A percentile compares a stretch with the other conserved stretches of the same genome.
Conservation (phyloP, 371 early-diverging fungal species). For the Mucor saturninus region DNA sequence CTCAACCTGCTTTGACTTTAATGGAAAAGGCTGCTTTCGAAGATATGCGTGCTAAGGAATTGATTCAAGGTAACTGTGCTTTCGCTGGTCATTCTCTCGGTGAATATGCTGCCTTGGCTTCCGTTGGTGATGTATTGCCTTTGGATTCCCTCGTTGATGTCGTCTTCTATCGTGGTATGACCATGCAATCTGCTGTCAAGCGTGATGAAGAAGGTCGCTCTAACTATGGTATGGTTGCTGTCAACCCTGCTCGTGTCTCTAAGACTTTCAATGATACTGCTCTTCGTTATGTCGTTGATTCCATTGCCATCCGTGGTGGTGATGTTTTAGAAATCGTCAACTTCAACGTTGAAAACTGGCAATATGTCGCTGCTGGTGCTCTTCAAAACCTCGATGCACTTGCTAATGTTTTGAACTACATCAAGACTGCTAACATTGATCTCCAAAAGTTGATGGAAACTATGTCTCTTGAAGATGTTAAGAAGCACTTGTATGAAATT, state of each 20-base stretch:
- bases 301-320: constrained; percentile 78
- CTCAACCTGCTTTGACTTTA: constrained; percentile 91
- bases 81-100: constrained; percentile 98
- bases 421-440: constrained; percentile 81
- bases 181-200: constrained; percentile 94
- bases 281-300: constrained; percentile 80
- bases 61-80: constrained; percentile 82
- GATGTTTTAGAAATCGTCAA: constrained; percentile 95
- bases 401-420: constrained; percentile 80
- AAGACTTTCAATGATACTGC: constrained; percentile 86
- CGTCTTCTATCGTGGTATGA: constrained; percentile 96
- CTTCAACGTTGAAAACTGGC: constrained; percentile 96
- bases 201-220: constrained; percentile 85
- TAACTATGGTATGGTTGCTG: constrained; percentile 95
- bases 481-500: constrained; percentile 81
- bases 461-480: constrained; percentile 86
- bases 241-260: constrained; percentile 91
- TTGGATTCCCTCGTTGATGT: constrained; percentile 91
- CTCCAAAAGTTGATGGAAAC: constrained; percentile 85
- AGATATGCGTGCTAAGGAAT: constrained; percentile 89
- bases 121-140: constrained; percentile 89
- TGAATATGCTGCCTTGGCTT: constrained; percentile 93
- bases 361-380: constrained; percentile 95
- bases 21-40: constrained; percentile 94
- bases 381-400: constrained; percentile 81